These are phyloP conservation scores for Escovopsis sp. DNA, from an alignment of 2,329 filamentous ascomycete genomes.

Conservation along the genomic window DNA sequence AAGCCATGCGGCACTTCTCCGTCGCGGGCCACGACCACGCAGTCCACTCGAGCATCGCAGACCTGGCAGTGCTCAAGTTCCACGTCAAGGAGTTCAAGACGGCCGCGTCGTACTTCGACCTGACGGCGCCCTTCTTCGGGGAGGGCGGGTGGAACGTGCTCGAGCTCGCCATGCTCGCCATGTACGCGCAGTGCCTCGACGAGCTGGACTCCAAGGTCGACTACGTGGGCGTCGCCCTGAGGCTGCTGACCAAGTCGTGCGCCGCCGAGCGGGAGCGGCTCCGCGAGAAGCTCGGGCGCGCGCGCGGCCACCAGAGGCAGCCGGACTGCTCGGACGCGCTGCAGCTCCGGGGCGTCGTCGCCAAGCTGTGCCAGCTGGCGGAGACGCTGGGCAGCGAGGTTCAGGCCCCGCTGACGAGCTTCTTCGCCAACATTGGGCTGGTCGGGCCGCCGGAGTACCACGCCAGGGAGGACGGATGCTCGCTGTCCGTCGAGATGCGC, in stretches of 20 bases:
- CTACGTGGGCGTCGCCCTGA: constrained; percentile 60
- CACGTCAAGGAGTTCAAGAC: constrained; percentile 56
- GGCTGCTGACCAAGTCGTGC: constrained; percentile 55
- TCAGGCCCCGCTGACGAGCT: constrained; percentile 51
- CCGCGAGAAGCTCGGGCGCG: constrained; percentile 17
- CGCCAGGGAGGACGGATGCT: constrained; percentile 59
- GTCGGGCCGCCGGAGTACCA: constrained; percentile 55
- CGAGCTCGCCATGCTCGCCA: constrained; percentile 68
- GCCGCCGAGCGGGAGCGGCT: constrained; percentile 35
- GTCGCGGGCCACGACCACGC: constrained; percentile 66
- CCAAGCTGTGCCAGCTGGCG: constrained; percentile 30
- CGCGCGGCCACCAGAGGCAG: constrained; percentile 5
- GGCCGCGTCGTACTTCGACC: constrained; percentile 64
- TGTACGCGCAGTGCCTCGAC: constrained; percentile 73
- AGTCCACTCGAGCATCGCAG: constrained; percentile 61
- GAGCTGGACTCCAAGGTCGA: constrained; percentile 63
- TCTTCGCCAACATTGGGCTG: constrained; percentile 57
- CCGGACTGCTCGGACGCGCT: constrained; percentile 13
- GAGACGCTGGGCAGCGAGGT: constrained; percentile 39
- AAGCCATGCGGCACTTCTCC: constrained; percentile 67
- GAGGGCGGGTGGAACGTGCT: constrained; percentile 63
- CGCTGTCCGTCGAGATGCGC: constrained; percentile 48
- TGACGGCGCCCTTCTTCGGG: constrained; percentile 65
- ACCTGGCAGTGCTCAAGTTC: constrained; percentile 74
- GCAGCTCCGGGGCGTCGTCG: constrained; percentile 31